A percentile compares a stretch with the other conserved stretches of the same genome.
Conservation (phyloP, 371 early-diverging fungal species). For the Mucor velutinosus region DNA sequence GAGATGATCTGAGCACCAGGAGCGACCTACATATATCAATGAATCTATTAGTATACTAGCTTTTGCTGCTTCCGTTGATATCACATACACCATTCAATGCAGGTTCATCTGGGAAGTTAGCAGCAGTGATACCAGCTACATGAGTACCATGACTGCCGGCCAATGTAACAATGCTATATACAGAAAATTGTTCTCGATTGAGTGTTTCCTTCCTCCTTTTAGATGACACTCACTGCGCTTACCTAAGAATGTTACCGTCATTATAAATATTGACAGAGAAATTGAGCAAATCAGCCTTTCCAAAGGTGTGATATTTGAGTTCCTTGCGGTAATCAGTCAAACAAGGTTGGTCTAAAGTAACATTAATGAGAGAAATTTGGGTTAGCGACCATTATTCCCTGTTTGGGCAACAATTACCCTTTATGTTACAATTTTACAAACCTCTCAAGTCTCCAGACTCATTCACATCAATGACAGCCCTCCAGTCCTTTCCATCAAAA, state of each 20-base stretch:
- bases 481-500: constrained; percentile 87
- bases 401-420: constrained; percentile 16
- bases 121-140: constrained; percentile 89
- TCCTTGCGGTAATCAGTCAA: constrained; percentile 82
- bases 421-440: constrained; percentile 17
- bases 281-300: constrained; percentile 79
- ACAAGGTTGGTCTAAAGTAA: constrained; percentile 42
- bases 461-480: constrained; percentile 80
- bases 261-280: constrained; percentile 93
- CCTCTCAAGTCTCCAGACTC: constrained; percentile 81
- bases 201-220: not conserved
- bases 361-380: constrained; percentile 1
- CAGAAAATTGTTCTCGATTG: not conserved
- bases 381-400: constrained; percentile 5
- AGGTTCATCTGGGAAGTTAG: constrained; percentile 83
- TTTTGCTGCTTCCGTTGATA: not conserved
- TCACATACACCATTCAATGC: constrained; percentile 77
- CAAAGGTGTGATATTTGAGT: constrained; percentile 73
- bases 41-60: not conserved
- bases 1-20: constrained; percentile 93
- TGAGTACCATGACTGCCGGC: constrained; percentile 93
- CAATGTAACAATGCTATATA: constrained; percentile 73
- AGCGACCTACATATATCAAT: constrained; percentile 58
- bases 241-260: constrained; percentile 73
- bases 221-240: not conserved